Evolutionary conservation across 2,329 filamentous ascomycete genomes (phyloP).

Genomic region (Ophiosphaerella narmari): DNA sequence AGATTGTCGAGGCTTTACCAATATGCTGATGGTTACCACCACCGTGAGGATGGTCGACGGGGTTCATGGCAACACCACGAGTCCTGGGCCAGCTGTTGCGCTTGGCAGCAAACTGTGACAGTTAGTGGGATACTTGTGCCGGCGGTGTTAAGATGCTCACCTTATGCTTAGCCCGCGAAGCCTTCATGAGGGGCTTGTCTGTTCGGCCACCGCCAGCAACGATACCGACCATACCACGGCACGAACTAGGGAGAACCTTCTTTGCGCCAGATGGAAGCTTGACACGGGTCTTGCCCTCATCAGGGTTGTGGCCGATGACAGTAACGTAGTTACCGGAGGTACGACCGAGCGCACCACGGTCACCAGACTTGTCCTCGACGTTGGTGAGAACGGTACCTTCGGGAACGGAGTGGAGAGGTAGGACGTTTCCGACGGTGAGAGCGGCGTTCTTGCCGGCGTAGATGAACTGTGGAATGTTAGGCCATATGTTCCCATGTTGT

Average conservation of each 20-base stretch:
- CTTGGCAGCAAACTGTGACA: slow-evolving; percentile 86
- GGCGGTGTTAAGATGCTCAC: slow-evolving; percentile 16
- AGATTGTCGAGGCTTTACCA: slow-evolving; percentile 99
- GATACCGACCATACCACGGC: slow-evolving; percentile 99
- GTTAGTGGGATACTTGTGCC: slow-evolving; percentile 6
- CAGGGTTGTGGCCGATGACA: slow-evolving; percentile 50
- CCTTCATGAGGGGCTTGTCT: slow-evolving; percentile 99
- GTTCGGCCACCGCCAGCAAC: slow-evolving; percentile 99
- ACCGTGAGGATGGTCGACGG: slow-evolving; percentile 85
- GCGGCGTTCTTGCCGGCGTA: slow-evolving; percentile 99
- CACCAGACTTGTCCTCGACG: slow-evolving; percentile 98
- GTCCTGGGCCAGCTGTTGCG: slow-evolving; percentile 99
- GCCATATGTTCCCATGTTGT: slow-evolving; percentile 1
- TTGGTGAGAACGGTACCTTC: slow-evolving; percentile 99
- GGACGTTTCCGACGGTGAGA: slow-evolving; percentile 96
- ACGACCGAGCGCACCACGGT: slow-evolving; percentile 93
- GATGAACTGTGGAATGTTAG: slow-evolving; percentile 69
- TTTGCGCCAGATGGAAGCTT: slow-evolving; percentile 99
- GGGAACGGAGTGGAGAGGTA: slow-evolving; percentile 90
- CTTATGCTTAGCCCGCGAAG: slow-evolving; percentile 99
- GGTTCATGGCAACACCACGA: slow-evolving; percentile 99
- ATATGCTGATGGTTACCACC: slow-evolving; percentile 99
- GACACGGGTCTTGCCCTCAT: slow-evolving; percentile 98
- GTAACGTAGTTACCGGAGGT: slow-evolving; percentile 99
- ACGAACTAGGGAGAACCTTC: slow-evolving; percentile 92